These are phyloP conservation scores for Debaryomycetaceae sp. DNA, from an alignment of 1,139 yeast species.

Conservation along the genomic window DNA sequence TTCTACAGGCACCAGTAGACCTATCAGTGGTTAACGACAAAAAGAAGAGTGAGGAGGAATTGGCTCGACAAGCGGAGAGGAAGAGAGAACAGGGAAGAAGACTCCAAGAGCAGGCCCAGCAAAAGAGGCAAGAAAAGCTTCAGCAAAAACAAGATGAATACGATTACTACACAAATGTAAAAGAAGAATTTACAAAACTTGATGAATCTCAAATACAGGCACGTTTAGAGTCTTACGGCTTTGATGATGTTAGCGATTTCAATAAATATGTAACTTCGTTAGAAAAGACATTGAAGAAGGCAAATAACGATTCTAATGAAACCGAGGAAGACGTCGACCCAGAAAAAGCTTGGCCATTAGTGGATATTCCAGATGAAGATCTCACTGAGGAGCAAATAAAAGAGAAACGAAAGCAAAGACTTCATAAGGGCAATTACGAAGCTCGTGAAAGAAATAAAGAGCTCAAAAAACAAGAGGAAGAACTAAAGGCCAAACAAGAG, in stretches of 20 bases:
- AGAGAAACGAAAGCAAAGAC: conserved; percentile 81
- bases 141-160: conserved; percentile 79
- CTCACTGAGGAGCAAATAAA: conserved; percentile 75
- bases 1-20: conserved; percentile 74
- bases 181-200: conserved; percentile 48
- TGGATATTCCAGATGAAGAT: conserved; percentile 81
- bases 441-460: conserved; percentile 82
- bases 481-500: conserved; percentile 50
- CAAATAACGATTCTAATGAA: conserved; percentile 62
- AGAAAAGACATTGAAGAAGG: conserved; percentile 66
- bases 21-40: conserved; percentile 50
- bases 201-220: conserved; percentile 41
- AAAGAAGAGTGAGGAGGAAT: conserved; percentile 80
- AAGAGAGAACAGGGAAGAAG: conserved; percentile 84
- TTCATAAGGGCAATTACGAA: conserved; percentile 82
- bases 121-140: conserved; percentile 74
- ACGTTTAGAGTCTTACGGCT: conserved; percentile 68
- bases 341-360: conserved; percentile 63
- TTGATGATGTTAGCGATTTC: conserved; percentile 70
- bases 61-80: conserved; percentile 72
- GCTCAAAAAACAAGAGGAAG: conserved; percentile 59
- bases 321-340: conserved; percentile 49
- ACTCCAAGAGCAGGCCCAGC: conserved; percentile 90
- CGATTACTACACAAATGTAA: conserved; percentile 62
- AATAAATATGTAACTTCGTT: conserved; percentile 63